Percentiles rank a stretch among this genome's conserved stretches.
Conservation (phyloP, 2,329 filamentous ascomycete species). For the Elsinoe perseae region DNA sequence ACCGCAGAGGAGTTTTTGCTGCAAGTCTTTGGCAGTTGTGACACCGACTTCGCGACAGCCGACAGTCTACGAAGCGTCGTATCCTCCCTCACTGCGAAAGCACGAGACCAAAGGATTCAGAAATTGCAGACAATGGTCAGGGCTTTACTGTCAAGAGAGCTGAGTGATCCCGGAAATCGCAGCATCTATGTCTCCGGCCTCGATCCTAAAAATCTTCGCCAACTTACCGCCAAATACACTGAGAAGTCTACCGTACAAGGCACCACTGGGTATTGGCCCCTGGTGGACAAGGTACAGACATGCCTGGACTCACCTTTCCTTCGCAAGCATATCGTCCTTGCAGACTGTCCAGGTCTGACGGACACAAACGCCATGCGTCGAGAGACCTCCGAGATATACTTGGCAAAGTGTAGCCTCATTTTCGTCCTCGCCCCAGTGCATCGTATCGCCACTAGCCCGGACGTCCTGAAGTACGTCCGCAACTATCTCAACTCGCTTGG, state of each 20-base stretch:
- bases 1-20: not conserved
- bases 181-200: too few relatives aligned
- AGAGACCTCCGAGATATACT: not conserved
- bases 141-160: too few relatives aligned
- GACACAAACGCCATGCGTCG: slow-evolving; percentile 12
- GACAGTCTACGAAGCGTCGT: not conserved
- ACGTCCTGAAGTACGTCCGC: not conserved
- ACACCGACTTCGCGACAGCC: not conserved
- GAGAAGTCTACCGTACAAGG: not conserved
- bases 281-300: not conserved
- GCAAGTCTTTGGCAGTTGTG: not conserved
- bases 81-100: not conserved
- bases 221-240: not conserved
- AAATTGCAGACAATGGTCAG: not conserved
- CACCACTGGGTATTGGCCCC: not conserved
- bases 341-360: slow-evolving; percentile 12
- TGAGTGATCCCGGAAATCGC: too few relatives aligned
- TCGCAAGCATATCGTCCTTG: slow-evolving; percentile 1
- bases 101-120: not conserved
- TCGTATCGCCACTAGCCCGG: not conserved
- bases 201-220: not conserved
- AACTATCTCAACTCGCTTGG: not conserved
- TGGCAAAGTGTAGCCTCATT: not conserved
- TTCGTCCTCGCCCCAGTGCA: not conserved
- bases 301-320: slow-evolving; percentile 5